Percentiles rank a stretch among this genome's conserved stretches.
Evolutionary conservation across 345 rosid species (phyloP).

Genomic region (Excoecaria cochinchinensis): DNA sequence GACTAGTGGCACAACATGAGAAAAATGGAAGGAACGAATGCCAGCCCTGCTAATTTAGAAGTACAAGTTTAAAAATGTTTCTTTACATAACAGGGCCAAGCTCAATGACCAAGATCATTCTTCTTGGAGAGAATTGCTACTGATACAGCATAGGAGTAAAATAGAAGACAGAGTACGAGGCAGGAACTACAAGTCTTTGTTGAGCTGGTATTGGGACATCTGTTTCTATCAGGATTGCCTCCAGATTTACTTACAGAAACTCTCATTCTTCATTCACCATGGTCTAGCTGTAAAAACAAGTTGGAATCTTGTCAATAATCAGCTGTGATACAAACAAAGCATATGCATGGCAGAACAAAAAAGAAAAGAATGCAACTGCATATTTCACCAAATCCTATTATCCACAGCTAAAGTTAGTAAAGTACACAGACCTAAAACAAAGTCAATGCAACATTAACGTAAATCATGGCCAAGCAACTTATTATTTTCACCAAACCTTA

Average conservation of each 20-base stretch:
- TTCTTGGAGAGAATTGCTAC: background rate
- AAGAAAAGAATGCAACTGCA: background rate
- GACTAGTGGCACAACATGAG: background rate
- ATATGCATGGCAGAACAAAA: background rate
- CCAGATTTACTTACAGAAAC: conserved; percentile 3
- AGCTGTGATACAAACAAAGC: background rate
- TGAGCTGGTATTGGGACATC: background rate
- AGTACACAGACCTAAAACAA: background rate
- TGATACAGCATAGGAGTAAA: background rate
- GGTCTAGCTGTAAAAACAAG: conserved; percentile 1
- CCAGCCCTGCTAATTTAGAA: background rate
- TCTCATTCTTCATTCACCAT: conserved; percentile 2
- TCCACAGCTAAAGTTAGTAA: no score
- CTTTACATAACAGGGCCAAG: background rate
- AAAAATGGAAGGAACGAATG: background rate
- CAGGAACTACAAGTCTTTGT: background rate
- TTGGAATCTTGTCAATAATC: background rate
- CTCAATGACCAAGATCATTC: background rate
- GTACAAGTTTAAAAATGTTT: background rate
- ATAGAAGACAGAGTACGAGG: background rate
- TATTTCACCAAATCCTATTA: background rate
- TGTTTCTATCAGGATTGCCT: background rate
- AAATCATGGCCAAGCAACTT: background rate
- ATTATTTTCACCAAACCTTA: background rate
- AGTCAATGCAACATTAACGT: background rate